A percentile compares a stretch with the other conserved stretches of the same genome.
These are phyloP conservation scores for Tephrocybe sp. DNA, from an alignment of 768 basidiomycete species.

Conservation along the genomic window DNA sequence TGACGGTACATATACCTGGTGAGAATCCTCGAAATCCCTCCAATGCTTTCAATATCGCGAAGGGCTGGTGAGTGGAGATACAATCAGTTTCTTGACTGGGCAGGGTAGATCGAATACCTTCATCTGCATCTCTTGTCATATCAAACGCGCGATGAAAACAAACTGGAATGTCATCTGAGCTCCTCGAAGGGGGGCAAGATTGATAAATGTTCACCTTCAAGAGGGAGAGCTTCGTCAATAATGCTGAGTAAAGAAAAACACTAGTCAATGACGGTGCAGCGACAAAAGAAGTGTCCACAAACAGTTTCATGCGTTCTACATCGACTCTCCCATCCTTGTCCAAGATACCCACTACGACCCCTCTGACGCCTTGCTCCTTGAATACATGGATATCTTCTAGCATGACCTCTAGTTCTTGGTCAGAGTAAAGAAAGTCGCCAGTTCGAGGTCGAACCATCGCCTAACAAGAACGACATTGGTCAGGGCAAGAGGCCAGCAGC, in stretches of 20 bases:
- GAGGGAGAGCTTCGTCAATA: slow-evolving; percentile 52
- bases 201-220: slow-evolving; percentile 48
- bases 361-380: slow-evolving; percentile 53
- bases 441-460: slow-evolving; percentile 77
- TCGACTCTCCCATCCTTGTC: slow-evolving; percentile 57
- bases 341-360: slow-evolving; percentile 68
- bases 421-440: slow-evolving; percentile 77
- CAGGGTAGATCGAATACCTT: slow-evolving; percentile 37
- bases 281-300: slow-evolving; percentile 19
- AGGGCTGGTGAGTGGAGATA: slow-evolving; percentile 32
- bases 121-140: slow-evolving; percentile 54
- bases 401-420: slow-evolving; percentile 69
- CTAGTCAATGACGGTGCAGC: background rate
- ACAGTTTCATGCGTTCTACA: slow-evolving; percentile 55
- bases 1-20: slow-evolving; percentile 55
- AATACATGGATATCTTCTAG: slow-evolving; percentile 65
- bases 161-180: slow-evolving; percentile 36
- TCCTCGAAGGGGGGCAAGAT: background rate
- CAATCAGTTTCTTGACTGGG: background rate
- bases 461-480: slow-evolving; percentile 33
- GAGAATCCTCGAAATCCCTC: slow-evolving; percentile 70
- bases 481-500: background rate
- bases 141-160: slow-evolving; percentile 83
- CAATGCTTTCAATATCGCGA: slow-evolving; percentile 48
- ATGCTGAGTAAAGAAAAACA: slow-evolving; percentile 45